phyloP scores from a whole-genome alignment of 2,329 filamentous ascomycete species.

The Ascochyta lentis region DNA sequence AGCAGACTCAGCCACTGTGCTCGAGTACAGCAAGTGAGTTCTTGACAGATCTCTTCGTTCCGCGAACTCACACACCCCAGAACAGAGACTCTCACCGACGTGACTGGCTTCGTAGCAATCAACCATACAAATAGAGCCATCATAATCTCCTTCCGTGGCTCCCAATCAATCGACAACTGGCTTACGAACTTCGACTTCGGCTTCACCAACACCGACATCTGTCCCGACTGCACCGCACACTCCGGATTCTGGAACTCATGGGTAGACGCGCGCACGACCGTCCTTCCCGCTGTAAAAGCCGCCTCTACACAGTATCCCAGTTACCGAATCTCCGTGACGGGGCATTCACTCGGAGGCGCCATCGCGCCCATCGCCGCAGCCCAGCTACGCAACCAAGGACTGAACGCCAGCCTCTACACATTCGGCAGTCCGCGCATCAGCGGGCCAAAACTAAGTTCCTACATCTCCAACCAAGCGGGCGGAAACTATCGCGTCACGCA shows the following conservation, averaged over 20 bases:
- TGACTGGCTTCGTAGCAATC: slow-evolving; percentile 55
- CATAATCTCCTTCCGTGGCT: slow-evolving; percentile 67
- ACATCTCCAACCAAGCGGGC: slow-evolving; percentile 61
- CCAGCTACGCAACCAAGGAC: slow-evolving; percentile 47
- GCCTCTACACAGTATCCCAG: slow-evolving; percentile 57
- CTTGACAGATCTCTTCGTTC: not conserved
- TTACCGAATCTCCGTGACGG: slow-evolving; percentile 65
- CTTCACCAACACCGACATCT: slow-evolving; percentile 51
- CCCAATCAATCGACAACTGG: slow-evolving; percentile 65
- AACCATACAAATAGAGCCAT: slow-evolving; percentile 59
- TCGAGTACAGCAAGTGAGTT: slow-evolving; percentile 50
- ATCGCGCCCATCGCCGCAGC: slow-evolving; percentile 67
- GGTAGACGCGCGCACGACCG: slow-evolving; percentile 57
- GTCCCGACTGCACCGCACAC: slow-evolving; percentile 61
- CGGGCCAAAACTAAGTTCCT: slow-evolving; percentile 63
- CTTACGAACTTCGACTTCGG: slow-evolving; percentile 61
- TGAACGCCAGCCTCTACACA: slow-evolving; percentile 56
- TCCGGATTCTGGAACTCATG: slow-evolving; percentile 66
- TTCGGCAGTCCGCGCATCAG: slow-evolving; percentile 74
- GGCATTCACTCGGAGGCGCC: slow-evolving; percentile 73
- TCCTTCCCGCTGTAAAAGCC: slow-evolving; percentile 54
- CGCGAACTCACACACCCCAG: slow-evolving; percentile 15
- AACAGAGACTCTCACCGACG: slow-evolving; percentile 45
- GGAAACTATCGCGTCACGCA: slow-evolving; percentile 72
- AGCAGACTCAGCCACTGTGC: slow-evolving; percentile 51